Evolutionary conservation across 257 asterid genomes (phyloP).

Genomic region (Capsicum baccatum): DNA sequence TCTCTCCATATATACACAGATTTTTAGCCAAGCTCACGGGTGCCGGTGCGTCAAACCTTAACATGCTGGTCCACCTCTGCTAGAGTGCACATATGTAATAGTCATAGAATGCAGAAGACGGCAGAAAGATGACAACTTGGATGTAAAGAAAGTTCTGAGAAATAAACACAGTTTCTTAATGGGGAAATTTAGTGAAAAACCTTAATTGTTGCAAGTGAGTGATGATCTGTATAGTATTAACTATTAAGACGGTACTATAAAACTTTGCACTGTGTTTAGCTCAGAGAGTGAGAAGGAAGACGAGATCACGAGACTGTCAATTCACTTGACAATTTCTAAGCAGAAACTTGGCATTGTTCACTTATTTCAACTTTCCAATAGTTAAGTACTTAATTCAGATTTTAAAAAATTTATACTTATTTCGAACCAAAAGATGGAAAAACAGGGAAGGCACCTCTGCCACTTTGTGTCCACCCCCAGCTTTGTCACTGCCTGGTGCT

Average conservation of each 20-base stretch:
- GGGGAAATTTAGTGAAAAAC: background rate
- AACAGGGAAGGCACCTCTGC: background rate
- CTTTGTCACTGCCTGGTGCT: background rate
- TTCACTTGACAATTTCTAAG: constrained; percentile 1
- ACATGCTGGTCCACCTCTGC: too few species aligned
- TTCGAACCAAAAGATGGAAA: background rate
- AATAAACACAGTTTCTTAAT: background rate
- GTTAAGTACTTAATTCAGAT: background rate
- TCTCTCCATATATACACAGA: too few species aligned
- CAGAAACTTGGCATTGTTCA: background rate
- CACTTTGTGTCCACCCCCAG: background rate
- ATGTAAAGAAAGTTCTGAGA: background rate
- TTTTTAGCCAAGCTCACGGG: too few species aligned
- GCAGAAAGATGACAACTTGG: background rate
- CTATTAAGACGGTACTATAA: background rate
- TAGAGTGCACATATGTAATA: background rate
- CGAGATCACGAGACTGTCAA: background rate
- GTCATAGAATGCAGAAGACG: background rate
- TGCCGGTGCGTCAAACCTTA: too few species aligned
- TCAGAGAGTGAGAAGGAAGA: background rate
- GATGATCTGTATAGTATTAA: background rate
- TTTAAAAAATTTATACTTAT: background rate
- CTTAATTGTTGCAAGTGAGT: background rate
- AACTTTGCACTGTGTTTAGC: background rate
- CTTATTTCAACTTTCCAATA: background rate